These are phyloP conservation scores for Rutstroemia sp. DNA, from an alignment of 2,329 filamentous ascomycete species.

Conservation along the genomic window DNA sequence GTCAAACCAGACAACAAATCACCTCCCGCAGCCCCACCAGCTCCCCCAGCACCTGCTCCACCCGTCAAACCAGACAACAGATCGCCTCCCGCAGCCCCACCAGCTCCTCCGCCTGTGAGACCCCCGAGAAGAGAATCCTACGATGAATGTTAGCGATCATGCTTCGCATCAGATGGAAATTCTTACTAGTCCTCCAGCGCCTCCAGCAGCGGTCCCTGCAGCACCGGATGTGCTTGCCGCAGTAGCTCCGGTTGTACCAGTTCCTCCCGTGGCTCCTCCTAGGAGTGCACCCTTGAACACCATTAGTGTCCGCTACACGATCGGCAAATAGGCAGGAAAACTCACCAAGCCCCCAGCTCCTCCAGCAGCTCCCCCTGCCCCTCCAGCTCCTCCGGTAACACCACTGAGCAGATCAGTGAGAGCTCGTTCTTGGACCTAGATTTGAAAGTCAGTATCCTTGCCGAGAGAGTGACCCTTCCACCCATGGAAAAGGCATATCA, in stretches of 20 bases:
- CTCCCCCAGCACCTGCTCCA: neutral
- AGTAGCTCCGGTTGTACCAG: neutral
- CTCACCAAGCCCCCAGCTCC: too few species aligned
- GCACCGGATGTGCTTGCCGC: neutral
- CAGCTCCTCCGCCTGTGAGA: neutral
- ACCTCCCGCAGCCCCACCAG: neutral
- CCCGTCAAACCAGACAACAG: neutral
- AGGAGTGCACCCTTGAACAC: too few species aligned
- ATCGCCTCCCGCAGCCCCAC: neutral
- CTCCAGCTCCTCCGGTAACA: neutral
- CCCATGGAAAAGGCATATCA: neutral
- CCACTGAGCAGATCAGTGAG: neutral
- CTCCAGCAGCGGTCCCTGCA: neutral
- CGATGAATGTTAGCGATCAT: too few species aligned
- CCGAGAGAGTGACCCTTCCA: too few species aligned
- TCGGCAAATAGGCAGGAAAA: too few species aligned
- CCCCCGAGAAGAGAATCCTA: neutral
- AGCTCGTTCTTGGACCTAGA: neutral
- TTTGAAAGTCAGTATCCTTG: too few species aligned
- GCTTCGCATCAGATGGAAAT: too few species aligned
- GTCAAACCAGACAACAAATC: neutral
- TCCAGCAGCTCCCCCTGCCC: neutral
- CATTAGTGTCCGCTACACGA: too few species aligned
- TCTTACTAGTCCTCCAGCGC: neutral
- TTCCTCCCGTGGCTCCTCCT: neutral